These are phyloP conservation scores for Chaetomium olivaceum DNA, from an alignment of 2,329 filamentous ascomycete genomes.

Conservation along the genomic window DNA sequence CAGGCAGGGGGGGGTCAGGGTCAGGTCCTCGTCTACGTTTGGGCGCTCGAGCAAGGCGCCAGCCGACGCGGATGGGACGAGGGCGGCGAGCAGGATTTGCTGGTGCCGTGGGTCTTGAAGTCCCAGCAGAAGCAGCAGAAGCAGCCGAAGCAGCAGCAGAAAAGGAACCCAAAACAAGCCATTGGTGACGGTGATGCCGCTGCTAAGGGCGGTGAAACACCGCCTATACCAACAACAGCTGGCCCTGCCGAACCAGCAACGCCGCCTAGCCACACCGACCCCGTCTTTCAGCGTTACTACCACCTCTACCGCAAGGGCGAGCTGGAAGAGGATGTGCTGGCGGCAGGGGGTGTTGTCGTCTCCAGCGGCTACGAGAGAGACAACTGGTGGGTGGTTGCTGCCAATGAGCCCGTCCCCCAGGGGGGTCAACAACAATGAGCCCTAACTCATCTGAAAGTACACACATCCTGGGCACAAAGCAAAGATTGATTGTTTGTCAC, in stretches of 20 bases:
- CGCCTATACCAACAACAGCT: slow-evolving; percentile 12
- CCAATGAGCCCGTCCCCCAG: slow-evolving; percentile 25
- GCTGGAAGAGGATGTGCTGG: slow-evolving; percentile 74
- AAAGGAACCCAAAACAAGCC: slow-evolving; percentile 18
- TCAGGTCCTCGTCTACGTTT: slow-evolving; percentile 81
- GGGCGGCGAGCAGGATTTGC: slow-evolving; percentile 80
- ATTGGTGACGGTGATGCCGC: slow-evolving; percentile 12
- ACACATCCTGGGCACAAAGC: neutral
- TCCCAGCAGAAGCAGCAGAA: slow-evolving; percentile 35
- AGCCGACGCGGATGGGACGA: slow-evolving; percentile 89
- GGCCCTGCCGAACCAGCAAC: slow-evolving; percentile 13
- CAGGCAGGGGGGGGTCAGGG: slow-evolving; percentile 52
- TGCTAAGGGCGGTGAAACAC: slow-evolving; percentile 24
- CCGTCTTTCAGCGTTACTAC: slow-evolving; percentile 85
- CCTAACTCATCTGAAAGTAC: slow-evolving; percentile 5
- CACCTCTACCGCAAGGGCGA: slow-evolving; percentile 88
- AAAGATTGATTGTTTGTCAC: slow-evolving; percentile 10
- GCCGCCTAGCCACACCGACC: slow-evolving; percentile 25
- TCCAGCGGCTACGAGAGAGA: slow-evolving; percentile 92
- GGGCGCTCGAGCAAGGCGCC: slow-evolving; percentile 88
- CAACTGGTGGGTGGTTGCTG: slow-evolving; percentile 88
- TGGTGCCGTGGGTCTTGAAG: slow-evolving; percentile 90
- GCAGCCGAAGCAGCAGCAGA: slow-evolving; percentile 36
- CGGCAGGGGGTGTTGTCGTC: slow-evolving; percentile 73
- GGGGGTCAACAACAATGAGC: slow-evolving; percentile 21